phyloP scores from a whole-genome alignment of 2,329 filamentous ascomycete species.

The Lecanicillium sp. region DNA sequence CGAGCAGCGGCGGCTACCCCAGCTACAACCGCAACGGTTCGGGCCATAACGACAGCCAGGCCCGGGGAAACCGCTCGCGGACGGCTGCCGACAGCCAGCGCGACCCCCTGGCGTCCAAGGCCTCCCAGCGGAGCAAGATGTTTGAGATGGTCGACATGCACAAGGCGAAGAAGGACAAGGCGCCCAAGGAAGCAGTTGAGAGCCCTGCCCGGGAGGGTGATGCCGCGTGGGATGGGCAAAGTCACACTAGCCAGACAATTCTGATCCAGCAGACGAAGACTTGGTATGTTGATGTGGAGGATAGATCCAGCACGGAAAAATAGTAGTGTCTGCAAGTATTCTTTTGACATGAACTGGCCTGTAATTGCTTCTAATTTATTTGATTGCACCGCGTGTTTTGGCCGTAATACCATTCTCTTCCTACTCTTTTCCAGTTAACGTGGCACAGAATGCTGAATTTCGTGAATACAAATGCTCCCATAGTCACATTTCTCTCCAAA shows the following conservation, averaged over 20 bases:
- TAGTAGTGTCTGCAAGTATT: too few species aligned
- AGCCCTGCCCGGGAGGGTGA: not conserved
- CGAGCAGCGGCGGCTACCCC: constrained; percentile 11
- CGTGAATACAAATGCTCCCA: too few species aligned
- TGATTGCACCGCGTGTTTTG: too few species aligned
- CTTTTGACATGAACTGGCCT: too few species aligned
- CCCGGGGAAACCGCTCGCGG: not conserved
- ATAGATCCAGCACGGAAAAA: not conserved
- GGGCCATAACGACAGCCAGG: constrained; percentile 14
- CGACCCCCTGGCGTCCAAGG: constrained; percentile 11
- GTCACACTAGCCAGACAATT: constrained; percentile 11
- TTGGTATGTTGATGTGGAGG: constrained; percentile 14
- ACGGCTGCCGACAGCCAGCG: not conserved
- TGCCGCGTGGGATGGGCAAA: constrained; percentile 11
- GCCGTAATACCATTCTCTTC: too few species aligned
- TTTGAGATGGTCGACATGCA: constrained; percentile 14
- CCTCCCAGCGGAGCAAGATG: constrained; percentile 11
- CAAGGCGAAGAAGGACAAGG: not conserved
- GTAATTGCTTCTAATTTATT: too few species aligned
- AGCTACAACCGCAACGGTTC: constrained; percentile 16
- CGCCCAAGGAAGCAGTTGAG: not conserved
- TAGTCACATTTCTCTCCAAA: too few species aligned
- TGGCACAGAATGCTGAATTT: too few species aligned
- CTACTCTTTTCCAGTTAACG: too few species aligned
- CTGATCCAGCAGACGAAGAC: constrained; percentile 15